These are phyloP conservation scores for Colletotrichum karsti DNA, from an alignment of 2,329 filamentous ascomycete species.

Conservation along the genomic window DNA sequence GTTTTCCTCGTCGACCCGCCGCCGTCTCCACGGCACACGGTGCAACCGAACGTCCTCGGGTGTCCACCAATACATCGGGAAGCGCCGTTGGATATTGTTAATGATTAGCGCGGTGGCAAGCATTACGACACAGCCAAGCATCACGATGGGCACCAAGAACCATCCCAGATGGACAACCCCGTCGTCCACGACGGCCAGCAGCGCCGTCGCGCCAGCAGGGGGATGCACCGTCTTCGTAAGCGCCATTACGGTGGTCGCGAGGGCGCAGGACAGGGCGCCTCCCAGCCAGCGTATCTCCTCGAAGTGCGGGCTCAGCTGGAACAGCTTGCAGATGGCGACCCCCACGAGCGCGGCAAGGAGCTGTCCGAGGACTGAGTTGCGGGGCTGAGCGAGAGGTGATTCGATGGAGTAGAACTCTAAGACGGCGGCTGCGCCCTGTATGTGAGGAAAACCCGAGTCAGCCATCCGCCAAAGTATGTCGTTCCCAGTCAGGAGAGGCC, in stretches of 20 bases:
- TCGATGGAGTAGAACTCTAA: constrained; percentile 78
- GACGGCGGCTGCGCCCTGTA: constrained; percentile 77
- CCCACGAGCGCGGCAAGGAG: constrained; percentile 68
- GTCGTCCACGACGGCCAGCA: constrained; percentile 71
- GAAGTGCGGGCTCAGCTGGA: constrained; percentile 57
- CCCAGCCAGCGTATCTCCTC: constrained; percentile 69
- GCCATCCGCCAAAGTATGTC: background rate
- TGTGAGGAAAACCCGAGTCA: background rate
- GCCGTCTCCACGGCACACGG: constrained; percentile 11
- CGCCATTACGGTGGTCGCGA: constrained; percentile 71
- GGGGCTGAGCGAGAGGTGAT: constrained; percentile 77
- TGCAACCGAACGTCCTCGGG: constrained; percentile 39
- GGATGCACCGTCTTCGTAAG: constrained; percentile 78
- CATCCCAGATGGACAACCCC: constrained; percentile 68
- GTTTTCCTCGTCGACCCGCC: background rate
- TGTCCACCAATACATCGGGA: constrained; percentile 78
- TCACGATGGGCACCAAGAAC: constrained; percentile 70
- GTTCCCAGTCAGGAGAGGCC: background rate
- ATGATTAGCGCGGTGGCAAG: constrained; percentile 68
- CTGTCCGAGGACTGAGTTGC: constrained; percentile 75
- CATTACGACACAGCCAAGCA: constrained; percentile 70
- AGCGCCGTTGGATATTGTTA: constrained; percentile 75
- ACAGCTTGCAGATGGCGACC: constrained; percentile 71
- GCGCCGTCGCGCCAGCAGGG: constrained; percentile 77
- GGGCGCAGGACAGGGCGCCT: constrained; percentile 71